A percentile compares a stretch with the other conserved stretches of the same genome.
Conservation (phyloP, 495 filamentous ascomycete species). For the Penicillium cosmopolitanum region DNA sequence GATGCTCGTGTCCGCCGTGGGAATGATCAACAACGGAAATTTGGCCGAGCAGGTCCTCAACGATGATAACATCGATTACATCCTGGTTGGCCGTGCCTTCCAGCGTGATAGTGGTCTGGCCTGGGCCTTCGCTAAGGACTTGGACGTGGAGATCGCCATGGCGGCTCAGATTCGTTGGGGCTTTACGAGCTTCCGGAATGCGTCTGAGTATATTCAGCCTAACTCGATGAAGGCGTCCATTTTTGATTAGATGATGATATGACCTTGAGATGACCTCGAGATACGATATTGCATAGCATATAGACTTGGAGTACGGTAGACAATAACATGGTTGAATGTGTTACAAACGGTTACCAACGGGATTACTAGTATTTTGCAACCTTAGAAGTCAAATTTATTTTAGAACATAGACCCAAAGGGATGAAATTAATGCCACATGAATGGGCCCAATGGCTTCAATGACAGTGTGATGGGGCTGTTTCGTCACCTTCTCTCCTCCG, state of each 20-base stretch:
- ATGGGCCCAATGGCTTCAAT: no score
- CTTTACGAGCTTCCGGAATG: slow-evolving; percentile 42
- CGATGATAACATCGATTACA: slow-evolving; percentile 61
- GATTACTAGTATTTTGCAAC: background rate
- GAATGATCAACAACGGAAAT: slow-evolving; percentile 62
- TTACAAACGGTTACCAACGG: background rate
- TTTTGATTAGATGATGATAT: slow-evolving; percentile 31
- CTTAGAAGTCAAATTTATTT: no score
- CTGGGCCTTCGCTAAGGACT: slow-evolving; percentile 70
- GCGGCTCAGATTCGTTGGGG: slow-evolving; percentile 71
- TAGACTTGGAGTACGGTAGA: slow-evolving; percentile 9
- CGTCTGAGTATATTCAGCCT: slow-evolving; percentile 41
- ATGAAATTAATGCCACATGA: no score
- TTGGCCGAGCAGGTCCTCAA: slow-evolving; percentile 62
- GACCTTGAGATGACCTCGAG: background rate
- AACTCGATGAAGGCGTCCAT: slow-evolving; percentile 42
- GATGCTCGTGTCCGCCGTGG: slow-evolving; percentile 63
- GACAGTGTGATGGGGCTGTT: background rate
- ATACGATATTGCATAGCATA: slow-evolving; percentile 10
- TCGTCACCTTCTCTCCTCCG: background rate
- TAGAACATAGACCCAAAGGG: no score
- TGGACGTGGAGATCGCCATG: slow-evolving; percentile 62
- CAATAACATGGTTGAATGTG: slow-evolving; percentile 3
- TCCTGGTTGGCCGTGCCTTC: slow-evolving; percentile 67
- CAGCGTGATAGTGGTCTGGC: slow-evolving; percentile 71